phyloP scores from a whole-genome alignment of 768 basidiomycete genomes.

The Boletus rubropictus region DNA sequence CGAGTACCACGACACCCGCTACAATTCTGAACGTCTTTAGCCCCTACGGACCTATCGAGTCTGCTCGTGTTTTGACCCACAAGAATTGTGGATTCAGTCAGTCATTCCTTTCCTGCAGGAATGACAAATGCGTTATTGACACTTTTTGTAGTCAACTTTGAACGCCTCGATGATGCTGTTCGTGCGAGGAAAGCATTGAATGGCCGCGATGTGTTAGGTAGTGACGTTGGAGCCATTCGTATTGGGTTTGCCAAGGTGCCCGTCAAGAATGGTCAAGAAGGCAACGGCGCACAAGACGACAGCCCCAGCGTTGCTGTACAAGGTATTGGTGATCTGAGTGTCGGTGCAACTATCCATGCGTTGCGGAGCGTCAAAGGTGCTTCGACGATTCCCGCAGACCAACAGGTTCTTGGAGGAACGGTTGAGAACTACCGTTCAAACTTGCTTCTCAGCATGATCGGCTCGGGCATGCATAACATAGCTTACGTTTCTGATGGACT shows the following conservation, averaged over 20 bases:
- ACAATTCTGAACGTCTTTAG: conserved; percentile 95
- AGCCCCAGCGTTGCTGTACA: conserved; percentile 62
- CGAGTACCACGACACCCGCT: conserved; percentile 89
- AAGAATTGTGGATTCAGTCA: conserved; percentile 92
- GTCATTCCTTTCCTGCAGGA: conserved; percentile 26
- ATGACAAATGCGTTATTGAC: conserved; percentile 5
- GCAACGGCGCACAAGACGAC: conserved; percentile 54
- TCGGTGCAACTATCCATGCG: conserved; percentile 84
- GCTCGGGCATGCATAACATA: conserved; percentile 61
- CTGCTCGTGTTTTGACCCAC: conserved; percentile 90
- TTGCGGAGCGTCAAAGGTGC: conserved; percentile 88
- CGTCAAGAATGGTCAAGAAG: conserved; percentile 77
- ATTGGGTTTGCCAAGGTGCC: conserved; percentile 98
- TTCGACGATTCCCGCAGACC: conserved; percentile 83
- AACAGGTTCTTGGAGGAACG: conserved; percentile 85
- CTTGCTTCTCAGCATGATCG: conserved; percentile 83
- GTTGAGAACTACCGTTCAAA: conserved; percentile 96
- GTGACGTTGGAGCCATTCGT: conserved; percentile 93
- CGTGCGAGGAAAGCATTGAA: conserved; percentile 93
- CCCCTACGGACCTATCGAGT: conserved; percentile 96
- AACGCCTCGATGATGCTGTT: conserved; percentile 94
- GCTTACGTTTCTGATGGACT: conserved; percentile 50
- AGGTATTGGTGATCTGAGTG: conserved; percentile 79
- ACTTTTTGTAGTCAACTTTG: conserved; percentile 74
- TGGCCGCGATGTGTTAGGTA: conserved; percentile 91